Evolutionary conservation across 169 alveolate genomes (phyloP).

Genomic region (Amoebophrya sp.): DNA sequence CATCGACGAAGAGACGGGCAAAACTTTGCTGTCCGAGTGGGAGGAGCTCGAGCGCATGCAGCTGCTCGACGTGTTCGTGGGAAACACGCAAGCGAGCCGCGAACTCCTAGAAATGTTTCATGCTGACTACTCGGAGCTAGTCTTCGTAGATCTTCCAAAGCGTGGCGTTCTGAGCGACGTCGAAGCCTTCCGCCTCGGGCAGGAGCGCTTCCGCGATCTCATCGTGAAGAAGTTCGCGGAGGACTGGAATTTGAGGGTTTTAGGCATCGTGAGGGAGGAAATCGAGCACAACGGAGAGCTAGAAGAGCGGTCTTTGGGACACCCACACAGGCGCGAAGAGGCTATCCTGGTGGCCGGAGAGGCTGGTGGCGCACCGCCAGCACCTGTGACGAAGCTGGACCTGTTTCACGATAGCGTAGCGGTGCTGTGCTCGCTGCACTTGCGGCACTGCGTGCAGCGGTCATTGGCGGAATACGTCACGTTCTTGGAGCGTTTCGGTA

Average conservation of each 20-base stretch:
- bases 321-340: neutral
- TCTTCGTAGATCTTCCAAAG: neutral
- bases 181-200: neutral
- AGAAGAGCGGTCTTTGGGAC: neutral
- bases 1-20: neutral
- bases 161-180: neutral
- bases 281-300: neutral
- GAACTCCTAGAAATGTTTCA: neutral
- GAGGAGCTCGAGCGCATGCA: neutral
- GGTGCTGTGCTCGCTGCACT: neutral
- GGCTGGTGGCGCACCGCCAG: neutral
- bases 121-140: neutral
- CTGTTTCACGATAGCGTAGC: neutral
- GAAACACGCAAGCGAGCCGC: neutral
- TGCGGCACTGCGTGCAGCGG: neutral
- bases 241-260: neutral
- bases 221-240: neutral
- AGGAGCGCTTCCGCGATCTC: neutral
- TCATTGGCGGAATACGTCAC: neutral
- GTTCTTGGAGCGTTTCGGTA: neutral
- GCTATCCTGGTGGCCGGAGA: neutral
- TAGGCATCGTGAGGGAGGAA: neutral
- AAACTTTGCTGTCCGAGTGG: neutral
- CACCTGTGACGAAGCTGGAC: neutral
- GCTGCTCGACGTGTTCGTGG: slow-evolving; percentile 3